These are phyloP conservation scores for Starmerella vitae DNA, from an alignment of 805 yeast genomes.

Conservation along the genomic window DNA sequence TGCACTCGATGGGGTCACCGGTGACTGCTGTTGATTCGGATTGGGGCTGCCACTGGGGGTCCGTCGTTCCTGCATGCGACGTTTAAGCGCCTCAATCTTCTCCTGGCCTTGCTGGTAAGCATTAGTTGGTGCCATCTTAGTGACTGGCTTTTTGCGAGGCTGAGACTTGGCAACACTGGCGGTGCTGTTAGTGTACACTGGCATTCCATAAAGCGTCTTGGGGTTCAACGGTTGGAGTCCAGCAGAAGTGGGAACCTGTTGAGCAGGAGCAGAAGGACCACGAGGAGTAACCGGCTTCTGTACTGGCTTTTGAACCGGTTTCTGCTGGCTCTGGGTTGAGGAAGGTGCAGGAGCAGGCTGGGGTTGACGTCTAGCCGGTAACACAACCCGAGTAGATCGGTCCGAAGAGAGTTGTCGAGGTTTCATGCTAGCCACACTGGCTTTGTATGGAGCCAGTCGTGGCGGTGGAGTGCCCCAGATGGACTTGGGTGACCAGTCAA, in stretches of 20 bases:
- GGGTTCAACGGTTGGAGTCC: slow-evolving; percentile 20
- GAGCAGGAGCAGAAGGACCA: neutral
- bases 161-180: neutral
- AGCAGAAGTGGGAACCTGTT: slow-evolving; percentile 16
- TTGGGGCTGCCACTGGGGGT: neutral
- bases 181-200: slow-evolving; percentile 2
- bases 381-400: neutral
- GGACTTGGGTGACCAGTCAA: slow-evolving; percentile 55
- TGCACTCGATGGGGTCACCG: slow-evolving; percentile 2
- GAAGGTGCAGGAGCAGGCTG: neutral
- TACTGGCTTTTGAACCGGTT: neutral
- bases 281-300: neutral
- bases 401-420: slow-evolving; percentile 10
- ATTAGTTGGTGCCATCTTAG: slow-evolving; percentile 7
- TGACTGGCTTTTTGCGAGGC: neutral
- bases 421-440: slow-evolving; percentile 19
- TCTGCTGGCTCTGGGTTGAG: neutral
- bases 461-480: slow-evolving; percentile 66
- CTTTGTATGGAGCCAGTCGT: slow-evolving; percentile 40
- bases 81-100: slow-evolving; percentile 16
- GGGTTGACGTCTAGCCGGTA: neutral
- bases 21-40: neutral
- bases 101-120: slow-evolving; percentile 22
- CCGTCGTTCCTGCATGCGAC: slow-evolving; percentile 19
- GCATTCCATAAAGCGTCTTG: slow-evolving; percentile 19